phyloP scores from a whole-genome alignment of 495 filamentous ascomycete genomes.

The Lepidopterella palustris region DNA sequence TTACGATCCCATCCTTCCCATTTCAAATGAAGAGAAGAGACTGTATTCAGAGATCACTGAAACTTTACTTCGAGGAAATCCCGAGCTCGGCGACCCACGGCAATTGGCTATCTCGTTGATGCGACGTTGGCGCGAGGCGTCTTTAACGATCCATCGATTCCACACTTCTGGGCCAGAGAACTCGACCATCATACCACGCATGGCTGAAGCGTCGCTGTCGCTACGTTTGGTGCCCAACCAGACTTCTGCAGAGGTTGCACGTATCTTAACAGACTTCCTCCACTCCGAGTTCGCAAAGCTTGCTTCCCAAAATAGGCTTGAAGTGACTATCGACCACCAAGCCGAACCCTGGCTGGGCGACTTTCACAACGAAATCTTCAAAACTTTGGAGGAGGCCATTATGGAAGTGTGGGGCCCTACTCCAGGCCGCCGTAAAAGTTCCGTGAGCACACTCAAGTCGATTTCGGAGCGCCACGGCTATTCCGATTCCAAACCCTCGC shows the following conservation, averaged over 20 bases:
- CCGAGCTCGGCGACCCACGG: conserved; percentile 58
- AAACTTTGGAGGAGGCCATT: conserved; percentile 79
- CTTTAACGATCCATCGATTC: conserved; percentile 86
- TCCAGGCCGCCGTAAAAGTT: conserved; percentile 16
- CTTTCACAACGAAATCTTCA: conserved; percentile 82
- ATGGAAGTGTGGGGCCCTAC: conserved; percentile 69
- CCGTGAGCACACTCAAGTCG: conserved; percentile 6
- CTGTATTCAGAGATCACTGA: conserved; percentile 79
- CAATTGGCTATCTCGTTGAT: conserved; percentile 71
- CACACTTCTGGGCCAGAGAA: conserved; percentile 77
- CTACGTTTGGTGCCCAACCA: conserved; percentile 92
- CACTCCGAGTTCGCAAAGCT: conserved; percentile 64
- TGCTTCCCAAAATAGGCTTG: conserved; percentile 71
- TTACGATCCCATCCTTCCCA: conserved; percentile 70
- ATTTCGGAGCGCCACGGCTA: conserved; percentile 27
- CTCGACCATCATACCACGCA: conserved; percentile 79
- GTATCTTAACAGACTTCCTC: conserved; percentile 58
- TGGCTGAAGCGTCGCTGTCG: conserved; percentile 78
- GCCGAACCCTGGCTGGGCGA: conserved; percentile 96
- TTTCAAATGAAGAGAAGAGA: conserved; percentile 68
- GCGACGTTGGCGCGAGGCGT: conserved; percentile 93
- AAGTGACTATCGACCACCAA: conserved; percentile 78
- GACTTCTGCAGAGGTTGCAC: conserved; percentile 65
- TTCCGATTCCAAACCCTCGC: conserved; percentile 29
- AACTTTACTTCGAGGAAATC: conserved; percentile 64